These are phyloP conservation scores for Amylocarpus encephaloides DNA, from an alignment of 2,329 filamentous ascomycete genomes.

Conservation along the genomic window DNA sequence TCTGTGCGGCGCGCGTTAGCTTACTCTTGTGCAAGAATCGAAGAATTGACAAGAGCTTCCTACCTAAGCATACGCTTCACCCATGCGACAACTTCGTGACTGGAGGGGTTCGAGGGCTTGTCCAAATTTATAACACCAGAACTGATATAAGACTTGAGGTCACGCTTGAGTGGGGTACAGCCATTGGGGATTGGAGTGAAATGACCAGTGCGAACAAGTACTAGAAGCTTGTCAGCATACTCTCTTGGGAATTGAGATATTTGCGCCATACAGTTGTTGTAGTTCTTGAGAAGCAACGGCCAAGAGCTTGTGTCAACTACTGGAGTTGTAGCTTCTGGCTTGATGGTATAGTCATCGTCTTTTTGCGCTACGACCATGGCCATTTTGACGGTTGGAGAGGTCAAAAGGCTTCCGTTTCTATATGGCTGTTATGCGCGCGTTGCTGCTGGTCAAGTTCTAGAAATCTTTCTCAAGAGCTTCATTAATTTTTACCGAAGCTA, in stretches of 20 bases:
- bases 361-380: slow-evolving; percentile 43
- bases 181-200: slow-evolving; percentile 95
- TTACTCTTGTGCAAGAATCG: slow-evolving; percentile 10
- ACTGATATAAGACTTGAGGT: slow-evolving; percentile 94
- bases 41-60: slow-evolving; percentile 23
- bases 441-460: slow-evolving; percentile 6
- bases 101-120: slow-evolving; percentile 95
- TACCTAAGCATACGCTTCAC: slow-evolving; percentile 95
- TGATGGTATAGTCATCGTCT: slow-evolving; percentile 78
- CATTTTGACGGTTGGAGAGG: slow-evolving; percentile 28
- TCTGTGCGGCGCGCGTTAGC: slow-evolving; percentile 37
- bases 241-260: slow-evolving; percentile 6
- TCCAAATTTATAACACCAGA: slow-evolving; percentile 98
- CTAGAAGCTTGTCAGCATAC: slow-evolving; percentile 39
- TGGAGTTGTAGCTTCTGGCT: slow-evolving; percentile 78
- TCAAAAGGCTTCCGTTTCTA: slow-evolving; percentile 4
- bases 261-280: slow-evolving; percentile 69
- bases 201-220: slow-evolving; percentile 88
- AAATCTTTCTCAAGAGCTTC: slow-evolving; percentile 11
- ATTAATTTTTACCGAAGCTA: slow-evolving; percentile 14
- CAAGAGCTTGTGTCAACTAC: slow-evolving; percentile 80
- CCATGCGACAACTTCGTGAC: slow-evolving; percentile 98
- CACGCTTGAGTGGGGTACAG: slow-evolving; percentile 83
- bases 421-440: slow-evolving; percentile 7
- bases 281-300: slow-evolving; percentile 94